phyloP scores from a whole-genome alignment of 208 protist genomes.

The Herpetomonas tarakana region DNA sequence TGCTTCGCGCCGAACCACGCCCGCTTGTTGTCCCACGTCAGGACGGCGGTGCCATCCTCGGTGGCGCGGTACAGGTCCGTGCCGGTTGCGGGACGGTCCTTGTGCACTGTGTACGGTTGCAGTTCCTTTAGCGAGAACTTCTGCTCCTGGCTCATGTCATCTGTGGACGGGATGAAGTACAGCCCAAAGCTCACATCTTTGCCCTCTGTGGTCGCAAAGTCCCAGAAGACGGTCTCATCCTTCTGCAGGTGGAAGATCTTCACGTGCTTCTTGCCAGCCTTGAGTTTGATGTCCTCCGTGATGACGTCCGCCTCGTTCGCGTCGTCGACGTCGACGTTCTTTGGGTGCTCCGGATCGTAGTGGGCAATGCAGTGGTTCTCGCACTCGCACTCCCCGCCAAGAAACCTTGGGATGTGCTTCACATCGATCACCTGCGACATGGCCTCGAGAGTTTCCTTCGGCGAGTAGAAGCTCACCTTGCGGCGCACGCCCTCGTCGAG shows the following conservation, averaged over 20 bases:
- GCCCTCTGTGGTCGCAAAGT: constrained; percentile 25
- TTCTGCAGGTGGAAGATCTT: constrained; percentile 26
- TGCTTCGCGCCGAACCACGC: constrained; percentile 41
- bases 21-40: constrained; percentile 60
- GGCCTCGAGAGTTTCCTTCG: constrained; percentile 37
- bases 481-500: constrained; percentile 32
- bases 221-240: constrained; percentile 29
- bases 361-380: constrained; percentile 39
- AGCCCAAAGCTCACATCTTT: constrained; percentile 12
- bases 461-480: constrained; percentile 54
- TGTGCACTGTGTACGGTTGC: constrained; percentile 21
- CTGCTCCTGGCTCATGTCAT: constrained; percentile 11
- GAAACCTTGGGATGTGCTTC: constrained; percentile 47
- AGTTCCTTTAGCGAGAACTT: constrained; percentile 26
- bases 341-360: constrained; percentile 29
- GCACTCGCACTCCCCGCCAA: constrained; percentile 63
- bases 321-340: constrained; percentile 1
- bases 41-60: constrained; percentile 46
- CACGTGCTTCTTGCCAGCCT: constrained; percentile 28
- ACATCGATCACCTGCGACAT: constrained; percentile 41
- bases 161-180: constrained; percentile 27
- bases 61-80: constrained; percentile 41
- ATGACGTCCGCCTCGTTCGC: constrained; percentile 10
- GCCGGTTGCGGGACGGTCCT: constrained; percentile 20
- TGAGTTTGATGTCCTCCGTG: constrained; percentile 32